Percentiles rank a stretch among this genome's conserved stretches.
Conservation (phyloP, 2,329 filamentous ascomycete genomes). For the Alternaria consortialis region DNA sequence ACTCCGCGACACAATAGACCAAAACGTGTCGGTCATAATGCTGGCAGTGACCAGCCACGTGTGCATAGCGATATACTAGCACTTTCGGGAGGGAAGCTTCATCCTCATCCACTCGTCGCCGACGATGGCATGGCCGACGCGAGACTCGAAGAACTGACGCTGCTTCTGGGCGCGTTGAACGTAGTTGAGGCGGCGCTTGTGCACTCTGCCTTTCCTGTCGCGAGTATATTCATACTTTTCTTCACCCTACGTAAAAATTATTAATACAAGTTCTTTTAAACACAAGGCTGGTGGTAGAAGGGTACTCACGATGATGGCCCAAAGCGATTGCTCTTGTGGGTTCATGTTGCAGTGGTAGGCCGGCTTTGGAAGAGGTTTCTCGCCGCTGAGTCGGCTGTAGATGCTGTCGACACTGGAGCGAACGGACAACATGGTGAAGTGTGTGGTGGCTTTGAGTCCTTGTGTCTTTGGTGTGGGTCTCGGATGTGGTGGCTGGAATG, state of each 20-base stretch:
- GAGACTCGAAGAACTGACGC: conserved; percentile 29
- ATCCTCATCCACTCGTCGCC: conserved; percentile 38
- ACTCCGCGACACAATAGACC: neutral
- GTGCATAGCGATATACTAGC: conserved; percentile 9
- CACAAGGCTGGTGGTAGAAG: neutral
- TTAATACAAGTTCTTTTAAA: neutral
- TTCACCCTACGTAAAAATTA: conserved; percentile 21
- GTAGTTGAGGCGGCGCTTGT: conserved; percentile 23
- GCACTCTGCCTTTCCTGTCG: conserved; percentile 22
- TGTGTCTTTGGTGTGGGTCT: conserved; percentile 2
- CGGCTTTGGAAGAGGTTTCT: conserved; percentile 29
- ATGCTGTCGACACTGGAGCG: conserved; percentile 22
- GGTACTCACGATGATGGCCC: conserved; percentile 27
- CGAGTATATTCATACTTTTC: conserved; percentile 23
- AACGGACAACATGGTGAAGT: conserved; percentile 22
- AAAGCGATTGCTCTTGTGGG: conserved; percentile 29
- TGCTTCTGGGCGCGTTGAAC: conserved; percentile 23
- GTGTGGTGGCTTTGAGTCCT: neutral
- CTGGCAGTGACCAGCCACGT: neutral
- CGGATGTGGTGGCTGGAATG: neutral
- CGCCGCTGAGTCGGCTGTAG: conserved; percentile 25
- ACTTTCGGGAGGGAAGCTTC: conserved; percentile 20
- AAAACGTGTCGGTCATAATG: neutral
- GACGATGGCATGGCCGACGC: conserved; percentile 29
- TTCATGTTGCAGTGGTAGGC: conserved; percentile 33